phyloP scores from a whole-genome alignment of 148 eudicot species.

The Cornus controversa region DNA sequence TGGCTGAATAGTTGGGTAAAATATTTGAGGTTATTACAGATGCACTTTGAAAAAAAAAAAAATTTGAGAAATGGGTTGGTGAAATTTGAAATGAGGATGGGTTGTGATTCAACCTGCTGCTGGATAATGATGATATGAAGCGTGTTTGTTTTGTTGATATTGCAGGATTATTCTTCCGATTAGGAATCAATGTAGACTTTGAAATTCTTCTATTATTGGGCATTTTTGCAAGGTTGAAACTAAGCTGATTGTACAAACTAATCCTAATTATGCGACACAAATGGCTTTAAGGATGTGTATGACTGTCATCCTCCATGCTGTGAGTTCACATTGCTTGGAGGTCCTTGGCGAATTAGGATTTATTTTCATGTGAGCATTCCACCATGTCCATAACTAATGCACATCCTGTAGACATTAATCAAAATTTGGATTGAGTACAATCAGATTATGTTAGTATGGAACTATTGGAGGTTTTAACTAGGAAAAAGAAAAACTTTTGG shows the following conservation, averaged over 20 bases:
- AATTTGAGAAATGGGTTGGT: neutral
- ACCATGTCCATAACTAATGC: no score
- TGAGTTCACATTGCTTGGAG: neutral
- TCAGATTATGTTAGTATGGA: no score
- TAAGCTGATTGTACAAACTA: neutral
- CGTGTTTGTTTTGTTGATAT: neutral
- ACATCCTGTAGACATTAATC: no score
- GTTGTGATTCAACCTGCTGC: no score
- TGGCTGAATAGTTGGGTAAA: neutral
- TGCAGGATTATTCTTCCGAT: neutral
- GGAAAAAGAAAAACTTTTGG: no score
- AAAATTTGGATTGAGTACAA: no score
- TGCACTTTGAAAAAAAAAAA: neutral
- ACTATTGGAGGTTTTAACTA: no score
- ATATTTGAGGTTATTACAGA: neutral
- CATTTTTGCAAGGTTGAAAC: neutral
- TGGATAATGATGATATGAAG: no score
- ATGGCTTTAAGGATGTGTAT: no score
- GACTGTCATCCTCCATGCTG: no score
- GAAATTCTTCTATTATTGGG: neutral
- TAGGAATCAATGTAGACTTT: neutral
- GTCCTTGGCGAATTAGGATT: neutral
- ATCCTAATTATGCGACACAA: no score
- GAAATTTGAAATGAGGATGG: no score
- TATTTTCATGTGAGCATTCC: neutral